Evolutionary conservation across 2,329 filamentous ascomycete genomes (phyloP).

Genomic region (Neonectria ditissima): DNA sequence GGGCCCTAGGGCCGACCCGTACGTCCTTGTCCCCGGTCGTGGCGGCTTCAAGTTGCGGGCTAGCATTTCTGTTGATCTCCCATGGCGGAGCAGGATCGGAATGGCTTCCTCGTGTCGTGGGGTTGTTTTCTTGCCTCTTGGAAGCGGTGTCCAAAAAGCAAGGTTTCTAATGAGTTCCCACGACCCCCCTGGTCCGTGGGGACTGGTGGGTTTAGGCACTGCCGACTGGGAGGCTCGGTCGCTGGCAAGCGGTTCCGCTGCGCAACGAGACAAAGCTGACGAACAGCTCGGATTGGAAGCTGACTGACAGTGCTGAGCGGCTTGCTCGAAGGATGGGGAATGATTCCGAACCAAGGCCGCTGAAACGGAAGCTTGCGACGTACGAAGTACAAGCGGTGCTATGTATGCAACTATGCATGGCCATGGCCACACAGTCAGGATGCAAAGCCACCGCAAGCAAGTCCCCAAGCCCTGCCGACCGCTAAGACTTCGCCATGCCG

Average conservation of each 20-base stretch:
- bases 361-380: constrained; percentile 14
- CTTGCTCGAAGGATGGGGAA: constrained; percentile 18
- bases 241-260: constrained; percentile 26
- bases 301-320: constrained; percentile 10
- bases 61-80: constrained; percentile 30
- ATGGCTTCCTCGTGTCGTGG: constrained; percentile 30
- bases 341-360: constrained; percentile 36
- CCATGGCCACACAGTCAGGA: constrained; percentile 24
- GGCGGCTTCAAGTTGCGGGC: constrained; percentile 33
- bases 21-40: constrained; percentile 26
- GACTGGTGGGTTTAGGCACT: constrained; percentile 27
- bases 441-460: constrained; percentile 12
- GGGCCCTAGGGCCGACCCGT: constrained; percentile 32
- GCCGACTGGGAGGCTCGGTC: constrained; percentile 21
- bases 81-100: constrained; percentile 20
- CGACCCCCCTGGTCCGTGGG: constrained; percentile 32
- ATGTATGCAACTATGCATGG: constrained; percentile 18
- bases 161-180: constrained; percentile 29
- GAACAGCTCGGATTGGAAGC: constrained; percentile 18
- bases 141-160: constrained; percentile 32
- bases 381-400: not conserved
- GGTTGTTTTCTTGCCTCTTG: not conserved
- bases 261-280: not conserved
- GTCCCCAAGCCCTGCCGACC: constrained; percentile 21
- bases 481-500: constrained; percentile 10